Base-by-base conservation (phyloP, 148 eudicot genomes). In the Fallopia convolvulus region DNA sequence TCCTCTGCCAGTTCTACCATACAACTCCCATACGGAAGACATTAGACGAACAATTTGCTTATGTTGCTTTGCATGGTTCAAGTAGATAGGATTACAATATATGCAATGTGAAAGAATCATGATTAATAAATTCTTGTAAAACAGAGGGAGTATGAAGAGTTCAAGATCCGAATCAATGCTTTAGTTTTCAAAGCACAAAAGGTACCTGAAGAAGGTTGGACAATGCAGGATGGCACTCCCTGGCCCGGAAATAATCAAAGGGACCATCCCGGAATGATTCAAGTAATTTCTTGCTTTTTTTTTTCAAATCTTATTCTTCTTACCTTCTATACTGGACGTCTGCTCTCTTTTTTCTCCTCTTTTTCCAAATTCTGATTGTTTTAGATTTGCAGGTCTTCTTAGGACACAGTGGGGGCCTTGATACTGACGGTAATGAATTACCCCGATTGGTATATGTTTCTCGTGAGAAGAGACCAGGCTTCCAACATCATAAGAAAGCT, bases 401-500 rank as follows among this genome's bases (percentile, higher is more conserved):
- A 74, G 97, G 97, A 72, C 93, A 88, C 77, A 91, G 87, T 84
- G 95, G 93, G 70, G 92, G 95, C 49, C 84, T 90, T 75, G 92
- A 90, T 79, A 88, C 79, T 76, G 90, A 88, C 7, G 93, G 90
- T 49, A 91, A 87, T 65, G 92, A 88, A 83, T 80, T 93, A 68
- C 96, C 98, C 10, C 87, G 93, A 36, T 78, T 93, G 48, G 96
- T 93, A 17, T 93, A 93, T 82, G 89, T 93, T 76, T 93, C 98
- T 85, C 98, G 98, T 81, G 98, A 93, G 80, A 93, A 93, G 87
- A 90, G 93, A 76, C 96, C 98, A 47, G 91, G 93, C 13, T 93
- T 88, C 80, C 92, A 91, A 78, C 96, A 89, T 85, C 93, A 93
- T 81, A 93, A 93, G 86, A 93, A 93, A 77, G 98, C 98, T 56